These are phyloP conservation scores for Botryotinia convoluta DNA, from an alignment of 2,329 filamentous ascomycete genomes.

Conservation along the genomic window DNA sequence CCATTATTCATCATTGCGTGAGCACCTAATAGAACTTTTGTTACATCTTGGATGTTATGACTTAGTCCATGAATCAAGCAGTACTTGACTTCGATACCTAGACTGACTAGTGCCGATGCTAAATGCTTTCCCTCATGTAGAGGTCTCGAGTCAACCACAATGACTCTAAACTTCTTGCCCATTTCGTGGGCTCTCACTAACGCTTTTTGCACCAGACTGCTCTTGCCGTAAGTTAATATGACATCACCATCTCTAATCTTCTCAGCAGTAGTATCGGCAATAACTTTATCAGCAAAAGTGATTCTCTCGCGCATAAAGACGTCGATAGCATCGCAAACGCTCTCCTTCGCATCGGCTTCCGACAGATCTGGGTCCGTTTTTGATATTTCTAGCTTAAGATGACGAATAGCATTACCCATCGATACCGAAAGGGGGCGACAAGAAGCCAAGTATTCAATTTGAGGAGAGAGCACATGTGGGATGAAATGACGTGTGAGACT, in stretches of 20 bases:
- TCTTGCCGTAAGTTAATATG: constrained; percentile 83
- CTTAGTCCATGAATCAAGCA: constrained; percentile 75
- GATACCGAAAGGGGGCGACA: constrained; percentile 95
- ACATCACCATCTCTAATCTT: constrained; percentile 78
- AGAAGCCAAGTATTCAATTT: constrained; percentile 91
- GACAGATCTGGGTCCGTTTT: constrained; percentile 83
- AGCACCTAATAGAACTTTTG: constrained; percentile 72
- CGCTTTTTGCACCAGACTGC: constrained; percentile 80
- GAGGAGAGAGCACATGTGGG: constrained; percentile 84
- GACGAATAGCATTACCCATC: constrained; percentile 95
- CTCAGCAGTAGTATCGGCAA: constrained; percentile 70
- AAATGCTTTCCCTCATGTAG: constrained; percentile 69
- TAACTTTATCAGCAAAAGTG: constrained; percentile 80
- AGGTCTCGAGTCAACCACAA: constrained; percentile 76
- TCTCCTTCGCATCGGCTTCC: constrained; percentile 77
- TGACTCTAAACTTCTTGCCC: constrained; percentile 77
- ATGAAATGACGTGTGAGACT: constrained; percentile 89
- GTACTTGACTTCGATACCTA: constrained; percentile 77
- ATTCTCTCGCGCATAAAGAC: constrained; percentile 88
- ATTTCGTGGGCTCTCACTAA: constrained; percentile 67
- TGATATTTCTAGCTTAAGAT: constrained; percentile 88
- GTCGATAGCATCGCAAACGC: constrained; percentile 79
- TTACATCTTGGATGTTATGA: constrained; percentile 65
- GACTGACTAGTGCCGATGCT: constrained; percentile 63
- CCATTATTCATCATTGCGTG: constrained; percentile 97